Percentiles rank a stretch among this genome's conserved stretches.
These are phyloP conservation scores for Aureobasidium sp. DNA, from an alignment of 2,329 filamentous ascomycete species.

Conservation along the genomic window DNA sequence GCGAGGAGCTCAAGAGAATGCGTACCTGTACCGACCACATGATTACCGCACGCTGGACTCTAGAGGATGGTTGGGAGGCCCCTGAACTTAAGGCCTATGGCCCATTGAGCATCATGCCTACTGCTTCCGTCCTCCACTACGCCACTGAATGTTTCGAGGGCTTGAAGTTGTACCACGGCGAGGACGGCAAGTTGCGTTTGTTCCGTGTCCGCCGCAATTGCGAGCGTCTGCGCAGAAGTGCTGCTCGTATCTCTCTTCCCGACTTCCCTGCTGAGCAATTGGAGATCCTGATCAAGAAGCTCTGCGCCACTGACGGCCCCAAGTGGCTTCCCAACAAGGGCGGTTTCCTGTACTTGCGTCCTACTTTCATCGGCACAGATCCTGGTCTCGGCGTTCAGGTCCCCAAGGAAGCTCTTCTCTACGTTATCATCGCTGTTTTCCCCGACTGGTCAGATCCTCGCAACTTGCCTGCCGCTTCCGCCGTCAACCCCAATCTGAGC, in stretches of 20 bases:
- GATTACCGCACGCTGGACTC: conserved; percentile 66
- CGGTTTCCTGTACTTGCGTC: conserved; percentile 65
- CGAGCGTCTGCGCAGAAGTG: conserved; percentile 51
- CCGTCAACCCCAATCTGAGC: conserved; percentile 11
- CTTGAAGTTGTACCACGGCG: conserved; percentile 63
- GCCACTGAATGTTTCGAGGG: conserved; percentile 90
- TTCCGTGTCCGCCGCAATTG: conserved; percentile 73
- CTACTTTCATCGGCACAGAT: conserved; percentile 75
- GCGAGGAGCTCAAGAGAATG: conserved; percentile 33
- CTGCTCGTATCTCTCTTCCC: conserved; percentile 64
- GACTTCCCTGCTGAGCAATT: conserved; percentile 64
- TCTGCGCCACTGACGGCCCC: conserved; percentile 65
- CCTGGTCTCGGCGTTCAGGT: conserved; percentile 72
- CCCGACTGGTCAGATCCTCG: conserved; percentile 34
- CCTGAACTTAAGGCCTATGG: conserved; percentile 73
- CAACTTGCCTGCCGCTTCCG: conserved; percentile 15
- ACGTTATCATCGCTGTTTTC: conserved; percentile 58
- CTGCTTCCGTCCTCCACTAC: conserved; percentile 76
- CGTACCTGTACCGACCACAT: conserved; percentile 74
- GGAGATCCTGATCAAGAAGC: conserved; percentile 63
- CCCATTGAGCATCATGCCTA: conserved; percentile 70
- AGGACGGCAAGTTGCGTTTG: conserved; percentile 65
- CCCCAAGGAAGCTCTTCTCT: conserved; percentile 80
- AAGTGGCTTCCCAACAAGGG: conserved; percentile 74
- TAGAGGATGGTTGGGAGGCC: conserved; percentile 59